phyloP scores from a whole-genome alignment of 73 alveolate genomes.

The Paramecium tetraurelia region DNA sequence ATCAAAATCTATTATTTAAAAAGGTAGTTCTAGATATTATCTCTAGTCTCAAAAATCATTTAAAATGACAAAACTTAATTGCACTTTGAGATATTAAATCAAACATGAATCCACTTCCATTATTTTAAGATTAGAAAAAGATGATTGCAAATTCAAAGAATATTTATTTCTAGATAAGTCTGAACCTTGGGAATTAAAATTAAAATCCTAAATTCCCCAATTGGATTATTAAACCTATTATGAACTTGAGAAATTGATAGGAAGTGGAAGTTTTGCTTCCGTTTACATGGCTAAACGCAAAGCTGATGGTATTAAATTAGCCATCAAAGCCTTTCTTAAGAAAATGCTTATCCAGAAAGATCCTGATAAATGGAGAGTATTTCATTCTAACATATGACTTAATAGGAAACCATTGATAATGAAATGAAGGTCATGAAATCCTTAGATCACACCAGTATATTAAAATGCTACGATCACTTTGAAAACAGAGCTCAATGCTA shows the following conservation, averaged over 20 bases:
- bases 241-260: neutral
- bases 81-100: neutral
- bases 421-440: neutral
- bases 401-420: neutral
- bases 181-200: neutral
- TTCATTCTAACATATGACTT: neutral
- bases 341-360: neutral
- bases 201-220: neutral
- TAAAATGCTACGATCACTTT: neutral
- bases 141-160: neutral
- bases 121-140: neutral
- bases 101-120: neutral
- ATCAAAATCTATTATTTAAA: neutral
- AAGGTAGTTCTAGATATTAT: neutral
- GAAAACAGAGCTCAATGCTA: conserved; percentile 14
- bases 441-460: neutral
- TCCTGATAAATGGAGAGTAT: neutral
- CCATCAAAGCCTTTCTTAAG: neutral
- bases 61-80: neutral
- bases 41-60: neutral
- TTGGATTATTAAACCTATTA: neutral
- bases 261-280: conserved; percentile 38
- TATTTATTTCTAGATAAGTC: neutral
- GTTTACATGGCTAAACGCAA: neutral
- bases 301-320: neutral